A percentile compares a stretch with the other conserved stretches of the same genome.
phyloP scores from a whole-genome alignment of 352 stramenopile genomes.

The Phytophthora chlamydospora region DNA sequence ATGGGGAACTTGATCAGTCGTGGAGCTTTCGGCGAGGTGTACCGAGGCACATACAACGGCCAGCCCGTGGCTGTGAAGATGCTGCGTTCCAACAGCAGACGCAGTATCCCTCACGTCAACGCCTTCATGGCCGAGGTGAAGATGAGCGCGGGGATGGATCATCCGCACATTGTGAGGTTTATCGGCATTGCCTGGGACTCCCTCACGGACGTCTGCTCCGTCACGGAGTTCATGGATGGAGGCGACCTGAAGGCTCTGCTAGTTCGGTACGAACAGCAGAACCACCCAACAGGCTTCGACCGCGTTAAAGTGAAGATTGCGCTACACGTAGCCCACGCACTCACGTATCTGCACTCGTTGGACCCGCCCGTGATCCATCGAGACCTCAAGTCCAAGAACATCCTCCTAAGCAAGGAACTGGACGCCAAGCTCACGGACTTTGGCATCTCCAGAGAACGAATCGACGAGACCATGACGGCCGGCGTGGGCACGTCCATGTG shows the following conservation, averaged over 20 bases:
- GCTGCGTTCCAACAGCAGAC: constrained; percentile 9
- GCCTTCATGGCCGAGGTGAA: constrained; percentile 24
- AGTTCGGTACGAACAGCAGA: constrained; percentile 6
- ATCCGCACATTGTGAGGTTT: constrained; percentile 17
- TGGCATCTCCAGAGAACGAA: constrained; percentile 41
- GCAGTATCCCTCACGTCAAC: constrained; percentile 20
- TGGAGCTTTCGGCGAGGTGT: constrained; percentile 19
- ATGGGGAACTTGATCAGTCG: constrained; percentile 9
- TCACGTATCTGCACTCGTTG: constrained; percentile 22
- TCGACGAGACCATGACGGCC: constrained; percentile 18
- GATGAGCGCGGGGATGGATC: constrained; percentile 16
- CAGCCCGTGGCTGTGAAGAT: constrained; percentile 16
- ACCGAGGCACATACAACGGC: constrained; percentile 16
- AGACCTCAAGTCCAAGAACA: constrained; percentile 76
- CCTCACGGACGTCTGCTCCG: constrained; percentile 15
- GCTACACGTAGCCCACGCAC: constrained; percentile 19
- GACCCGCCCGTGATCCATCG: constrained; percentile 63
- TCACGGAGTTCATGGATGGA: constrained; percentile 23
- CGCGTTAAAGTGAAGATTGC: constrained; percentile 18
- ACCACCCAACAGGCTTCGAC: constrained; percentile 12
- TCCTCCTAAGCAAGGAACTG: constrained; percentile 54
- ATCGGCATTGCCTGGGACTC: constrained; percentile 22
- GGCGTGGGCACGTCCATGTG: constrained; percentile 19
- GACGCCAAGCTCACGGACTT: constrained; percentile 62
- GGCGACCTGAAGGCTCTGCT: constrained; percentile 19